These are phyloP conservation scores for Cephalotrichum gorgonifer DNA, from an alignment of 2,329 filamentous ascomycete species.

Conservation along the genomic window DNA sequence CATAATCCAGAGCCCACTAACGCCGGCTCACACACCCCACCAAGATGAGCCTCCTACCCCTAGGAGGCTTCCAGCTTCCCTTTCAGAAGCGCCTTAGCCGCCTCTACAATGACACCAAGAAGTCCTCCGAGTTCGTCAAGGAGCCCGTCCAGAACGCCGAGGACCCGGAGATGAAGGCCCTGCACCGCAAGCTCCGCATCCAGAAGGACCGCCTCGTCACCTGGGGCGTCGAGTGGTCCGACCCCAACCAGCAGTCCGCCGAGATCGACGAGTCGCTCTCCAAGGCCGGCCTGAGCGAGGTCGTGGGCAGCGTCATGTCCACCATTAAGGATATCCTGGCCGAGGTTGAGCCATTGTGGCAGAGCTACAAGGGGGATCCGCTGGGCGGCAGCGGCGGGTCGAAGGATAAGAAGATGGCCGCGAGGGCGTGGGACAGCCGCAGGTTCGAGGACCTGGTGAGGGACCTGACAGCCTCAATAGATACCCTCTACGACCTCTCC, in stretches of 20 bases:
- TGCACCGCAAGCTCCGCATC: slow-evolving; percentile 69
- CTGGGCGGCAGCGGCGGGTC: slow-evolving; percentile 27
- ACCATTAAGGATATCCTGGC: slow-evolving; percentile 73
- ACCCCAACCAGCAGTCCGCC: slow-evolving; percentile 52
- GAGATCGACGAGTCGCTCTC: slow-evolving; percentile 64
- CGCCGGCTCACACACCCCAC: no score
- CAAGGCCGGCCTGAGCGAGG: slow-evolving; percentile 64
- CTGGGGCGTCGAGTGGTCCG: slow-evolving; percentile 76
- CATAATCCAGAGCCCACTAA: neutral
- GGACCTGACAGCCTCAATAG: slow-evolving; percentile 67
- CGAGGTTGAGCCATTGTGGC: slow-evolving; percentile 64
- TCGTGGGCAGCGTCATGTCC: slow-evolving; percentile 67
- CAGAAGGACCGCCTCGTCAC: slow-evolving; percentile 70
- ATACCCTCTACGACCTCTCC: slow-evolving; percentile 69
- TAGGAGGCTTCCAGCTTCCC: slow-evolving; percentile 42
- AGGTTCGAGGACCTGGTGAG: slow-evolving; percentile 65
- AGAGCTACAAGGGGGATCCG: slow-evolving; percentile 36
- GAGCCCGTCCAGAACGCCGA: slow-evolving; percentile 51
- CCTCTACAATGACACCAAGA: slow-evolving; percentile 74
- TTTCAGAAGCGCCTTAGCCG: slow-evolving; percentile 56
- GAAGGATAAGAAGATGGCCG: slow-evolving; percentile 41
- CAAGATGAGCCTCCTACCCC: slow-evolving; percentile 40
- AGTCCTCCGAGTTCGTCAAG: slow-evolving; percentile 63
- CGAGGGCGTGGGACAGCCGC: slow-evolving; percentile 58
- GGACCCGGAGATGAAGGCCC: slow-evolving; percentile 58